These are phyloP conservation scores for Aspergillus intermedius DNA, from an alignment of 2,329 filamentous ascomycete genomes.

Conservation along the genomic window DNA sequence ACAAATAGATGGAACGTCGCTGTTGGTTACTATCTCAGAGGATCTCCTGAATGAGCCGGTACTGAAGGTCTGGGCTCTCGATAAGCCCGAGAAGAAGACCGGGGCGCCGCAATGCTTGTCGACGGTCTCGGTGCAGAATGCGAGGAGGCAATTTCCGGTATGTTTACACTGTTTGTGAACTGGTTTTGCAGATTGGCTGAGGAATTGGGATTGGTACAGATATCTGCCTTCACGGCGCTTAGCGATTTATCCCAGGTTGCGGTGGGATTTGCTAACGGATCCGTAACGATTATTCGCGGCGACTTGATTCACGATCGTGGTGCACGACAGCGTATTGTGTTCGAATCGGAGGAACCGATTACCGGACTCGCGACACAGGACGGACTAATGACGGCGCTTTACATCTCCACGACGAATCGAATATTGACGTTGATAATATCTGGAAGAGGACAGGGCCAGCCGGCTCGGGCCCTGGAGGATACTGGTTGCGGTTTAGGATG, in stretches of 20 bases:
- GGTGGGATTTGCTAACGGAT: slow-evolving; percentile 90
- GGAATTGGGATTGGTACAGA: slow-evolving; percentile 12
- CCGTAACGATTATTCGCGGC: slow-evolving; percentile 86
- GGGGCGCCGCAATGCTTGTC: slow-evolving; percentile 82
- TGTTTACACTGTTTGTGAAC: slow-evolving; percentile 16
- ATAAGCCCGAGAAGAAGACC: slow-evolving; percentile 90
- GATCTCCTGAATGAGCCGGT: slow-evolving; percentile 81
- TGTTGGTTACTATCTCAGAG: slow-evolving; percentile 75
- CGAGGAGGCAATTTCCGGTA: slow-evolving; percentile 85
- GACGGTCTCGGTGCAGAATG: slow-evolving; percentile 79
- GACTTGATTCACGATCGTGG: slow-evolving; percentile 94
- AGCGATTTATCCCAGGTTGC: slow-evolving; percentile 88
- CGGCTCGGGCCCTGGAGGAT: slow-evolving; percentile 82
- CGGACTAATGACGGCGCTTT: slow-evolving; percentile 65
- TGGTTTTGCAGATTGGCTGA: slow-evolving; percentile 1
- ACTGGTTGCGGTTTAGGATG: slow-evolving; percentile 87
- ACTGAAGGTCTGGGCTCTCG: slow-evolving; percentile 94
- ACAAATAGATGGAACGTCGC: slow-evolving; percentile 78
- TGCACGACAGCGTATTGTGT: slow-evolving; percentile 86
- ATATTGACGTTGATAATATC: slow-evolving; percentile 83
- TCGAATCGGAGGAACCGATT: slow-evolving; percentile 93
- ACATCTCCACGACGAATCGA: slow-evolving; percentile 83
- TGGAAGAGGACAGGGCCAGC: slow-evolving; percentile 80
- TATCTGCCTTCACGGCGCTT: slow-evolving; percentile 81
- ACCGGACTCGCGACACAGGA: slow-evolving; percentile 77